phyloP scores from a whole-genome alignment of 805 yeast species.

The Metschnikowia amazonensis region DNA sequence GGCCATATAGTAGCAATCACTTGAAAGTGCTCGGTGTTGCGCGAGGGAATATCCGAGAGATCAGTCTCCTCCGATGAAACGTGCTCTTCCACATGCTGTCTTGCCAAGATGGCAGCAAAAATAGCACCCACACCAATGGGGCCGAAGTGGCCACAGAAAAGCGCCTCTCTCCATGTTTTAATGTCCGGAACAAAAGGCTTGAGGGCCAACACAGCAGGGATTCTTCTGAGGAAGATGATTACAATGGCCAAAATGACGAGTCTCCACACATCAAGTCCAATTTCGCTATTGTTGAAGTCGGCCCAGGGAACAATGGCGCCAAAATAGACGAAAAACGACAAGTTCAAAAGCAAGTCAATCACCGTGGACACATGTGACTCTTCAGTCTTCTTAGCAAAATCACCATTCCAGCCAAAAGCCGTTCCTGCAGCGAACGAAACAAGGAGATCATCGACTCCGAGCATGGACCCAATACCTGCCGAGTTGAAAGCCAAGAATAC shows the following conservation, averaged over 20 bases:
- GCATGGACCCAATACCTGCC: conserved; percentile 83
- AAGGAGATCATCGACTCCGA: conserved; percentile 85
- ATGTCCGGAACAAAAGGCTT: conserved; percentile 84
- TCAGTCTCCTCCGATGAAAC: conserved; percentile 56
- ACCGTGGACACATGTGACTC: conserved; percentile 86
- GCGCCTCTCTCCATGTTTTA: conserved; percentile 88
- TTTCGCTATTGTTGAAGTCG: conserved; percentile 54
- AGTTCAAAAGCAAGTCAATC: conserved; percentile 78
- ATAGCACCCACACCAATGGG: conserved; percentile 95
- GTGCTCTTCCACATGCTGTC: conserved; percentile 60
- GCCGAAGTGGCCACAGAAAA: conserved; percentile 93
- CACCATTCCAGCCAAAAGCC: conserved; percentile 91
- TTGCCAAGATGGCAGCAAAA: conserved; percentile 76
- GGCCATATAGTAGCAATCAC: conserved; percentile 65
- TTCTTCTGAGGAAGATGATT: conserved; percentile 68
- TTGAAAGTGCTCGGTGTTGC: conserved; percentile 50
- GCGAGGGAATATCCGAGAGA: conserved; percentile 43
- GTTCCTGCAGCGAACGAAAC: conserved; percentile 93
- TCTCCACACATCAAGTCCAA: conserved; percentile 78
- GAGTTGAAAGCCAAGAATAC: conserved; percentile 77
- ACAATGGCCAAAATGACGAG: conserved; percentile 70
- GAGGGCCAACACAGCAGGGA: conserved; percentile 74
- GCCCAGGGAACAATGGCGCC: conserved; percentile 92
- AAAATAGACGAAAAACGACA: conserved; percentile 83
- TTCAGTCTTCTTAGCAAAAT: conserved; percentile 78